A percentile compares a stretch with the other conserved stretches of the same genome.
Conservation (phyloP, 2,329 filamentous ascomycete genomes). For the Ambrosiella beaveri region DNA sequence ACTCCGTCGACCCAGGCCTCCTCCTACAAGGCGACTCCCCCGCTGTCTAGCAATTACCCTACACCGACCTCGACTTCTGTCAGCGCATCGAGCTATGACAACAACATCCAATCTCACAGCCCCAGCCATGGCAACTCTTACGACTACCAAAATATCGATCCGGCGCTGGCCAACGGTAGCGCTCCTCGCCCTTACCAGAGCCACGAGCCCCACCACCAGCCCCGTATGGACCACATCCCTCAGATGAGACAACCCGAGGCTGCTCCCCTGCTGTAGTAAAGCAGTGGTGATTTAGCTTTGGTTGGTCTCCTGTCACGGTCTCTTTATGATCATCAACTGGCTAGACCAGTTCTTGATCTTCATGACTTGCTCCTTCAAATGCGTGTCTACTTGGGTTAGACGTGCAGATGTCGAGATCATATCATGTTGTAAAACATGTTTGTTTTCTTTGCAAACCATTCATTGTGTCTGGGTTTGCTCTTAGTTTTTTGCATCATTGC, state of each 20-base stretch:
- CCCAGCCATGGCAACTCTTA: slow-evolving; percentile 29
- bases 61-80: slow-evolving; percentile 10
- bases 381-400: neutral
- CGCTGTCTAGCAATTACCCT: slow-evolving; percentile 10
- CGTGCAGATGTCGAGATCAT: neutral
- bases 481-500: neutral
- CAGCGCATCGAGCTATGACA: slow-evolving; percentile 10
- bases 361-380: slow-evolving; percentile 2
- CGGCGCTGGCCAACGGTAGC: slow-evolving; percentile 30
- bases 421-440: slow-evolving; percentile 6
- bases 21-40: slow-evolving; percentile 8
- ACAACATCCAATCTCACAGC: slow-evolving; percentile 4
- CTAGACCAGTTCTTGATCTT: neutral
- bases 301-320: neutral
- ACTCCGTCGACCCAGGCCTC: slow-evolving; percentile 4
- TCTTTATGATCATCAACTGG: neutral
- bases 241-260: slow-evolving; percentile 8
- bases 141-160: slow-evolving; percentile 34
- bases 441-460: slow-evolving; percentile 1
- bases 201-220: slow-evolving; percentile 6
- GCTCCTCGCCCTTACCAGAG: neutral
- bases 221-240: slow-evolving; percentile 8
- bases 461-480: neutral
- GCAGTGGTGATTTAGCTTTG: neutral
- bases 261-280: slow-evolving; percentile 8